phyloP scores from a whole-genome alignment of 129 eudicot genomes.

The Tagetes patula region DNA sequence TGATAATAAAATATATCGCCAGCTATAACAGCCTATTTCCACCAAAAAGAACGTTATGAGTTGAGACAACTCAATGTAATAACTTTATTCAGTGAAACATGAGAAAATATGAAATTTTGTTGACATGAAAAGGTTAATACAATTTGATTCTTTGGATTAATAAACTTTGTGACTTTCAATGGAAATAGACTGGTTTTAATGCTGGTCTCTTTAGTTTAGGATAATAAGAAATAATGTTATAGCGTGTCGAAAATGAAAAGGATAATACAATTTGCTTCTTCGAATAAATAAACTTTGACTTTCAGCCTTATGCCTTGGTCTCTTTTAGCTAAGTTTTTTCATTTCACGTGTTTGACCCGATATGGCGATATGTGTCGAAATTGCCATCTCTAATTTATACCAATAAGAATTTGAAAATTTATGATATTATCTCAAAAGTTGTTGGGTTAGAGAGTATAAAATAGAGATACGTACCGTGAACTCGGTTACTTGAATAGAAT shows the following conservation, averaged over 20 bases:
- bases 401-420: not conserved
- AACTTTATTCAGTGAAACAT: not conserved
- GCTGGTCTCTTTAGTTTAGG: not conserved
- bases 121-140: not conserved
- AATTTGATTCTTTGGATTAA: too few relatives aligned
- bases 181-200: not conserved
- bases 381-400: not conserved
- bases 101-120: not conserved
- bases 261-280: not conserved
- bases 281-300: not conserved
- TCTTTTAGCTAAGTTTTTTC: not conserved
- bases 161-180: not conserved
- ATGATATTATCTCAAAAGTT: not conserved
- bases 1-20: not conserved
- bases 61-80: not conserved
- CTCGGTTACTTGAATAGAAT: constrained; percentile 95
- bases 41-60: not conserved
- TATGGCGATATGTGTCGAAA: not conserved
- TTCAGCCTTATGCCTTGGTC: not conserved
- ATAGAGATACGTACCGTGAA: constrained; percentile 67
- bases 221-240: not conserved
- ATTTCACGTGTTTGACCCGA: not conserved
- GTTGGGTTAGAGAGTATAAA: not conserved
- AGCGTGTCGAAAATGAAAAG: not conserved
- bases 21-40: not conserved